A percentile compares a stretch with the other conserved stretches of the same genome.
Conservation (phyloP, 352 stramenopile species). For the Phytophthora tentaculata region DNA sequence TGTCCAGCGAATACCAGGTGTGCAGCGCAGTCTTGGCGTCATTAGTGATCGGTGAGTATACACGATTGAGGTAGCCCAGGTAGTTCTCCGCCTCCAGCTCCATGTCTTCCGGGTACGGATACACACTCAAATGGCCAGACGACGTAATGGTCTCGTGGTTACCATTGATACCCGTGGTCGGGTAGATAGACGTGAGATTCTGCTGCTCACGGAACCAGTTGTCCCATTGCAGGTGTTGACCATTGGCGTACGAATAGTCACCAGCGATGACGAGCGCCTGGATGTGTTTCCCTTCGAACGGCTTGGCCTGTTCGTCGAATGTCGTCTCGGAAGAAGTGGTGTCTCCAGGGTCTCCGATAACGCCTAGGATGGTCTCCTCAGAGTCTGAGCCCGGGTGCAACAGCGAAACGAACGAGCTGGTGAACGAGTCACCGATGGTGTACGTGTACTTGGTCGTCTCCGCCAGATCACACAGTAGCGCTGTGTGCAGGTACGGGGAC, state of each 20-base stretch:
- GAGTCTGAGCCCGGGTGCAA: constrained; percentile 37
- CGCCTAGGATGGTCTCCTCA: constrained; percentile 47
- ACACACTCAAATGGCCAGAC: constrained; percentile 46
- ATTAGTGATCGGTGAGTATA: constrained; percentile 59
- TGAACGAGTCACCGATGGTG: constrained; percentile 48
- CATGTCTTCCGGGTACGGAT: constrained; percentile 48
- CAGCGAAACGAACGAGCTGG: constrained; percentile 38
- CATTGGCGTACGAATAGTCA: constrained; percentile 76
- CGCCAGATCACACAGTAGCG: constrained; percentile 46
- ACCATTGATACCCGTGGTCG: constrained; percentile 56
- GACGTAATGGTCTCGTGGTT: constrained; percentile 73
- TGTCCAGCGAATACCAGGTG: constrained; percentile 63
- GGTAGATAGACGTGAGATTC: constrained; percentile 51
- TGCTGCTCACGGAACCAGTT: constrained; percentile 62
- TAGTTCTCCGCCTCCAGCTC: constrained; percentile 46
- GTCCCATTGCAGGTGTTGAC: constrained; percentile 72
- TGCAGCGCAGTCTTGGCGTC: constrained; percentile 36
- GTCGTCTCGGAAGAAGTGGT: constrained; percentile 46
- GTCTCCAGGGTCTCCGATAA: constrained; percentile 52
- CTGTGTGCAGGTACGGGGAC: constrained; percentile 58
- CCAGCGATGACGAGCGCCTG: constrained; percentile 59
- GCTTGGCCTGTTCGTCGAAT: constrained; percentile 38
- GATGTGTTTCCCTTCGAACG: constrained; percentile 46
- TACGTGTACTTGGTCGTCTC: constrained; percentile 57
- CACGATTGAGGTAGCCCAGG: constrained; percentile 50